Evolutionary conservation across 1,139 yeast species (phyloP), one percentile per base, ranked within the genome.

Genomic region (Starmera stellimalicola): DNA sequence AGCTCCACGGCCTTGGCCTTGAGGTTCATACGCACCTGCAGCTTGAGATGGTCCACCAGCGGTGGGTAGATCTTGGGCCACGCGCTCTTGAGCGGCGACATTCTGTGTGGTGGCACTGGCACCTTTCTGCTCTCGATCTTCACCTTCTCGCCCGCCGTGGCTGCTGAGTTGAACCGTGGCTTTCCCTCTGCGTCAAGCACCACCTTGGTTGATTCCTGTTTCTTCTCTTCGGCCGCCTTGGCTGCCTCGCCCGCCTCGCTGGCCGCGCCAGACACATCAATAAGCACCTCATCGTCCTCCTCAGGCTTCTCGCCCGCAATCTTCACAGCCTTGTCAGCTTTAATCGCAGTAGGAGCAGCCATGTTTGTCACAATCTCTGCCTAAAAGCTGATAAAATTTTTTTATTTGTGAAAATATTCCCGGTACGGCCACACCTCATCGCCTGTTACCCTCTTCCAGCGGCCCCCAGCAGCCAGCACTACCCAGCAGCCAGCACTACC

Each of bases 11-110:
- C 79, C 50, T 73, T 82, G 18, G 85, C 78, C 54, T 75, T 77
- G 47, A 83, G 62, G 57, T 91, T 91, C 97, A 93, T 91, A 60
- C 96, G 75, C 35, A 91, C 96, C 60, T 93, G 98, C 44, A 91
- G 65, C 56, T 91, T 85, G 48, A 91, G 70, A 58, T 87, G 95
- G 41, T 91, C 96, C 24, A 91, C 97, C 45, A 91, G 67, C 7
- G 98, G 97, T 25, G 94, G 95, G 55, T 91, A 93, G 37, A 91
- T 80, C 57, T 91, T 91, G 33, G 84, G 70, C 99, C 99, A 91
- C 33, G 78, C 70, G 44, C 74, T 73, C 57, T 87, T 82, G 49
- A 91, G 70, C 11, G 98, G 97, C 1, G 94, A 72, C 85, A 91
- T 79, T 66, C 98, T 73, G 57, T 91, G 97, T 22, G 96, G 97